Evolutionary conservation across 305 asterid species (phyloP).

Genomic region (Ruellia speciosa): DNA sequence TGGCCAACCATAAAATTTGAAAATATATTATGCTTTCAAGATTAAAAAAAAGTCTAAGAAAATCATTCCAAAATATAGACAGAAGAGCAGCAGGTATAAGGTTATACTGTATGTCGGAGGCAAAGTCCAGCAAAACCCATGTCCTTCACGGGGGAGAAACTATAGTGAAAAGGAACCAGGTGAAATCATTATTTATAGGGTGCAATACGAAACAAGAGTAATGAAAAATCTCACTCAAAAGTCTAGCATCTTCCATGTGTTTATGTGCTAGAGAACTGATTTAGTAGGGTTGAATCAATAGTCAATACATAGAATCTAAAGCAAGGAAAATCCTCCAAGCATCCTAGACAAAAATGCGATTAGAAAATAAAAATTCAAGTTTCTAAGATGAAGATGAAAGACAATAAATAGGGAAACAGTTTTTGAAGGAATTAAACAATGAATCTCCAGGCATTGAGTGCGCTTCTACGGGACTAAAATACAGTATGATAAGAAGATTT

Average conservation of each 20-base stretch:
- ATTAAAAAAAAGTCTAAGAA: not conserved
- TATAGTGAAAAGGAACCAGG: too few species aligned
- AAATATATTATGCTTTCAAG: not conserved
- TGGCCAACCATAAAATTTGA: not conserved
- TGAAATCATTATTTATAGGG: too few species aligned
- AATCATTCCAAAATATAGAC: conserved; percentile 14
- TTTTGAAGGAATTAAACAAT: too few species aligned
- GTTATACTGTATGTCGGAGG: not conserved
- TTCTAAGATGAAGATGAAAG: not conserved
- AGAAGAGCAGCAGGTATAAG: conserved; percentile 1
- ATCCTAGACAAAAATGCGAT: not conserved
- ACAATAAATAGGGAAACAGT: not conserved
- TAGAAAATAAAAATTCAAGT: not conserved
- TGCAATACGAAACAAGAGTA: too few species aligned
- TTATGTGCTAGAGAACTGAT: too few species aligned
- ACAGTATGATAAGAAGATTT: conserved; percentile 5
- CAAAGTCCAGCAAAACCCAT: not conserved
- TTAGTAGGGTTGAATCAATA: too few species aligned
- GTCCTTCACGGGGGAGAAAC: too few species aligned
- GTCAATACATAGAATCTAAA: too few species aligned
- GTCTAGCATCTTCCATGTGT: too few species aligned
- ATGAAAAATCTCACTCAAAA: too few species aligned
- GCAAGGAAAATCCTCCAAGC: too few species aligned
- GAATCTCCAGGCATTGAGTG: too few species aligned
- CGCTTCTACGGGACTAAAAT: not conserved